A percentile compares a stretch with the other conserved stretches of the same genome.
phyloP scores from a whole-genome alignment of 1,284 basidiomycete species.

The Butyriboletus appendiculatus region DNA sequence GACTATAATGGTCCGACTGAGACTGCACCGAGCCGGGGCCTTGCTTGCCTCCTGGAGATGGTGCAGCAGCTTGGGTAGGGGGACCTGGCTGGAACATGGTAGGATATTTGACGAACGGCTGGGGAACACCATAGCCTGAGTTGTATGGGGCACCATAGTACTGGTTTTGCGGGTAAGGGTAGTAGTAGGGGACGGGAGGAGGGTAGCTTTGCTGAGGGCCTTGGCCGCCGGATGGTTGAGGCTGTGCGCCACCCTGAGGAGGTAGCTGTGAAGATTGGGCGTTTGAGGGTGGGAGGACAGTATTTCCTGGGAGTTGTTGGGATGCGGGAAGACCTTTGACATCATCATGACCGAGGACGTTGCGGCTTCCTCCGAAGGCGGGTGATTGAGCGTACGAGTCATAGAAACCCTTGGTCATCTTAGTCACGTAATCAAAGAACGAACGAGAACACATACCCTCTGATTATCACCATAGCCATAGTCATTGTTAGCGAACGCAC shows the following conservation, averaged over 20 bases:
- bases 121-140: conserved; percentile 66
- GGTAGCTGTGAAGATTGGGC: conserved; percentile 58
- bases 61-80: conserved; percentile 61
- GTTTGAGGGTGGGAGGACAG: conserved; percentile 51
- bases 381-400: conserved; percentile 65
- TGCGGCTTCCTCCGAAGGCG: conserved; percentile 60
- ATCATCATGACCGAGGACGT: conserved; percentile 68
- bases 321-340: conserved; percentile 62
- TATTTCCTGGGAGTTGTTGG: conserved; percentile 54
- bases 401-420: conserved; percentile 60
- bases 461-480: conserved; percentile 67
- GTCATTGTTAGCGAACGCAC: conserved; percentile 58
- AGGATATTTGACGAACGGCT: conserved; percentile 74
- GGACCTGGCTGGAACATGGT: conserved; percentile 69
- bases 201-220: conserved; percentile 63
- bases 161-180: conserved; percentile 70
- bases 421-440: conserved; percentile 12
- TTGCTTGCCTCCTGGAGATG: conserved; percentile 63
- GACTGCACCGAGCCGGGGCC: conserved; percentile 57
- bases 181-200: conserved; percentile 66
- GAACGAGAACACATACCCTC: conserved; percentile 43
- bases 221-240: conserved; percentile 57
- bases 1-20: conserved; percentile 56
- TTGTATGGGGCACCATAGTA: conserved; percentile 74
- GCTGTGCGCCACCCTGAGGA: conserved; percentile 45